These are phyloP conservation scores for Phaeoacremonium minimum DNA, from an alignment of 2,329 filamentous ascomycete genomes.

Conservation along the genomic window DNA sequence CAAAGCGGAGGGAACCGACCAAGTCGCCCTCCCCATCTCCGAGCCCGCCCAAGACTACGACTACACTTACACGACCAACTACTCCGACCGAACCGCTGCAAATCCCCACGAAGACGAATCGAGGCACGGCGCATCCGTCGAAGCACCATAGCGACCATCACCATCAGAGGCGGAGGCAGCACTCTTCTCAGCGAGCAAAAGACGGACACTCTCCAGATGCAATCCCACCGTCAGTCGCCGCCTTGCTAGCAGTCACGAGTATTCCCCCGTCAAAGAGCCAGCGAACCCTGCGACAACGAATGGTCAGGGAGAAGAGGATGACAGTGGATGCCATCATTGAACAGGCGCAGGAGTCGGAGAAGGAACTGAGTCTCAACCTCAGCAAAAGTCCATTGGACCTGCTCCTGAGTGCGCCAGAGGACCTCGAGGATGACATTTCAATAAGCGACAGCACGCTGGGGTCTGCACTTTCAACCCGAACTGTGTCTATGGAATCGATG, in stretches of 20 bases:
- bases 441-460: slow-evolving; percentile 48
- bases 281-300: slow-evolving; percentile 22
- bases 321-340: slow-evolving; percentile 54
- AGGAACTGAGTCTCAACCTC: slow-evolving; percentile 52
- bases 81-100: slow-evolving; percentile 48
- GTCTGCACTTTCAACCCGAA: slow-evolving; percentile 48
- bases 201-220: slow-evolving; percentile 47
- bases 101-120: slow-evolving; percentile 42
- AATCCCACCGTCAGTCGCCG: slow-evolving; percentile 55
- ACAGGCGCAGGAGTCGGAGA: slow-evolving; percentile 50
- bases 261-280: slow-evolving; percentile 47
- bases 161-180: slow-evolving; percentile 27
- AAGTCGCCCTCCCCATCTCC: slow-evolving; percentile 14
- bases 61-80: slow-evolving; percentile 26
- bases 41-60: slow-evolving; percentile 21
- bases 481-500: slow-evolving; percentile 56
- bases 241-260: slow-evolving; percentile 56
- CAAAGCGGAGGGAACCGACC: slow-evolving; percentile 18
- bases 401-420: slow-evolving; percentile 57
- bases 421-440: slow-evolving; percentile 42
- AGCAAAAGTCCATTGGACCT: slow-evolving; percentile 54
- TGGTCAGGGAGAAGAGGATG: slow-evolving; percentile 30
- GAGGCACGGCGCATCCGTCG: slow-evolving; percentile 26
- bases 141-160: slow-evolving; percentile 28
- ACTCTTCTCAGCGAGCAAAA: slow-evolving; percentile 23